Evolutionary conservation across 1,139 yeast species (phyloP), one percentile per base, ranked within the genome.

Genomic region (Kodamaea alishanica): DNA sequence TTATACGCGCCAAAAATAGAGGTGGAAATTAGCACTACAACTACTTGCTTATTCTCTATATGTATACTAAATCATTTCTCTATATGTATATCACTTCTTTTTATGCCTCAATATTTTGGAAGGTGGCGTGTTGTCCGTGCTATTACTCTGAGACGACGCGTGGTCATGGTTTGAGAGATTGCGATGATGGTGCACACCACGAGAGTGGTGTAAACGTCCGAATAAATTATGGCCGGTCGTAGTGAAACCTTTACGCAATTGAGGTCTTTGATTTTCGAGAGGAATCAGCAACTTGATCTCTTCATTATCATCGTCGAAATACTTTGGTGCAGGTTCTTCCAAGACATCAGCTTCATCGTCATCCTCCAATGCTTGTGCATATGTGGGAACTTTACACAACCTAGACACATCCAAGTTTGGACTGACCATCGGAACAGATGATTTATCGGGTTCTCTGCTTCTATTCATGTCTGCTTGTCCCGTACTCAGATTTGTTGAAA

Each of bases 251-350:
- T 35, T 35, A 22, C 25, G 30, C 9, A 40, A 26, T 10, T 5
- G 24, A 10, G 37, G 40, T 23, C 37, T 30, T 8, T 10, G 27
- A 5, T 24, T 15, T 23, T n/a, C 28, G 20, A 20, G 33, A 30
- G 12, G 28, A 15, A 10, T 10, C n/a, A n/a, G n/a, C n/a, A n/a
- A n/a, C 5, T 23, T 15, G 11, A 8, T 5, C 9, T 39, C 40
- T 24, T 30, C 38, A n/a, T 43, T 47, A 6, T 42, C 46, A 9
- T 51, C 48, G 11, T 26, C 33, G n/a, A n/a, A 15, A 41, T 65
- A 65, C n/a, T 40, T 46, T 1, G 73, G 73, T 2, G 73, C 65
- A 35, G 62, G 61, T 28, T 59, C 68, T 3, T 55, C 56, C 6
- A 41, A 47, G 12, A 8, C 34, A 0, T 27, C 38, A n/a, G 47